Evolutionary conservation across 805 yeast genomes (phyloP).

Genomic region (Lipomyces japonicus): DNA sequence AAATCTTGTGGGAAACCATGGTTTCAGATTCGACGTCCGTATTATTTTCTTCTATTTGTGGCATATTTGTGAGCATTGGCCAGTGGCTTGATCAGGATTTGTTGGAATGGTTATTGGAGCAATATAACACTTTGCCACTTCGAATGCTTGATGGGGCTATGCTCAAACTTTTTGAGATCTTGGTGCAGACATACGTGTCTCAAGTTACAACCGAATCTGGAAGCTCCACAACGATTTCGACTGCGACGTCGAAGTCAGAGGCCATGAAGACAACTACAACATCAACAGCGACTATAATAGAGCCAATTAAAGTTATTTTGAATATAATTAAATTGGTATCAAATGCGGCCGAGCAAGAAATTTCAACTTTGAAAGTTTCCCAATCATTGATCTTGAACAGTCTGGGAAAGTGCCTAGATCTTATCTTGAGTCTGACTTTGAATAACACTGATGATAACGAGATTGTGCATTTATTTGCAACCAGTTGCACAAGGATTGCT

Average conservation of each 20-base stretch:
- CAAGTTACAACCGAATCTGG: not conserved
- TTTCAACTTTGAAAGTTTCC: constrained; percentile 1
- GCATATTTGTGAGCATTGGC: constrained; percentile 4
- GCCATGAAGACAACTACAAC: not conserved
- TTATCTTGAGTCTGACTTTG: not conserved
- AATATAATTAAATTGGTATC: constrained; percentile 12
- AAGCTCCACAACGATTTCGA: no score
- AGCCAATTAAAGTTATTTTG: constrained; percentile 10
- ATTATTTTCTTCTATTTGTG: constrained; percentile 6
- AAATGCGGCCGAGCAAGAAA: constrained; percentile 14
- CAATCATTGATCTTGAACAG: not conserved
- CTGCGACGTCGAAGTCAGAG: no score
- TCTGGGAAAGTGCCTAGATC: not conserved
- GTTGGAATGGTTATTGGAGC: constrained; percentile 15
- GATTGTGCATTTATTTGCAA: no score
- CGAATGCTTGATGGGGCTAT: constrained; percentile 7
- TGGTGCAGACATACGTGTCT: constrained; percentile 4
- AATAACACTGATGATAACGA: not conserved
- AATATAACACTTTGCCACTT: constrained; percentile 6
- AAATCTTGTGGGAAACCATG: constrained; percentile 15
- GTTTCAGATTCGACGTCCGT: constrained; percentile 3
- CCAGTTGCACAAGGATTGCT: no score
- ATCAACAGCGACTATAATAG: constrained; percentile 2
- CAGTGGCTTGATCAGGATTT: constrained; percentile 10
- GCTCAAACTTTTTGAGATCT: constrained; percentile 11